Percentiles rank a stretch among this genome's conserved stretches.
These are phyloP conservation scores for Gossypium herbaceum DNA, from an alignment of 345 rosid genomes.

Conservation along the genomic window DNA sequence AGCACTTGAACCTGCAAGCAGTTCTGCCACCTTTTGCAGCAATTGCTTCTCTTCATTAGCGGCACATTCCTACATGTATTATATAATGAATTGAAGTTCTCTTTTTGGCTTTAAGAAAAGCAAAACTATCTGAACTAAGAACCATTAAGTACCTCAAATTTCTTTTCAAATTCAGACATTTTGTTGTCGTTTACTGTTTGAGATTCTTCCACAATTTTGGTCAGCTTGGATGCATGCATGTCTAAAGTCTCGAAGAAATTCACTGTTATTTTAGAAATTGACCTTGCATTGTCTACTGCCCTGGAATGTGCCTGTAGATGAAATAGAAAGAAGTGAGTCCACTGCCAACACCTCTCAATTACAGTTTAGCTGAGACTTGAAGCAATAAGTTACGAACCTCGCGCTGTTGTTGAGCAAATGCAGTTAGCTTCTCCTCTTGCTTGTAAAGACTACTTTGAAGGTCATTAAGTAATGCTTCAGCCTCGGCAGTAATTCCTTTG, in stretches of 20 bases:
- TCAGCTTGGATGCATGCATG: slow-evolving; percentile 64
- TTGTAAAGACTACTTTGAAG: slow-evolving; percentile 74
- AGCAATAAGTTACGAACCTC: slow-evolving; percentile 41
- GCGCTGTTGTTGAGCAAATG: slow-evolving; percentile 77
- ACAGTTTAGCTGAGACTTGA: neutral
- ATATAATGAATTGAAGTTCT: slow-evolving; percentile 9
- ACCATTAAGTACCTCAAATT: slow-evolving; percentile 65
- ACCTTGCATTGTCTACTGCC: slow-evolving; percentile 77
- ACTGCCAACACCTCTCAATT: neutral
- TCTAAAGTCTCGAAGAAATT: slow-evolving; percentile 75
- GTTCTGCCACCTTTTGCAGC: slow-evolving; percentile 86
- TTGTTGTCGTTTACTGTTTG: slow-evolving; percentile 73
- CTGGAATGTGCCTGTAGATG: slow-evolving; percentile 73
- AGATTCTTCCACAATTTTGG: slow-evolving; percentile 75
- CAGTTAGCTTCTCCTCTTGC: slow-evolving; percentile 72
- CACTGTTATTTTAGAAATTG: slow-evolving; percentile 72
- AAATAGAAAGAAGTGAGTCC: slow-evolving; percentile 7
- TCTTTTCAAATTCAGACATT: slow-evolving; percentile 75
- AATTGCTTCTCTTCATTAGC: slow-evolving; percentile 82
- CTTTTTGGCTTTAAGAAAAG: neutral
- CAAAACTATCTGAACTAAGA: slow-evolving; percentile 15
- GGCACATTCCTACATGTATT: slow-evolving; percentile 60
- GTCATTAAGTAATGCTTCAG: slow-evolving; percentile 72
- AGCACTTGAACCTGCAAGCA: slow-evolving; percentile 72
- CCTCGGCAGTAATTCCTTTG: slow-evolving; percentile 80